Evolutionary conservation across 2,329 filamentous ascomycete genomes (phyloP), one percentile per base, ranked within the genome.

Genomic region (Harringtonia lauricola): DNA sequence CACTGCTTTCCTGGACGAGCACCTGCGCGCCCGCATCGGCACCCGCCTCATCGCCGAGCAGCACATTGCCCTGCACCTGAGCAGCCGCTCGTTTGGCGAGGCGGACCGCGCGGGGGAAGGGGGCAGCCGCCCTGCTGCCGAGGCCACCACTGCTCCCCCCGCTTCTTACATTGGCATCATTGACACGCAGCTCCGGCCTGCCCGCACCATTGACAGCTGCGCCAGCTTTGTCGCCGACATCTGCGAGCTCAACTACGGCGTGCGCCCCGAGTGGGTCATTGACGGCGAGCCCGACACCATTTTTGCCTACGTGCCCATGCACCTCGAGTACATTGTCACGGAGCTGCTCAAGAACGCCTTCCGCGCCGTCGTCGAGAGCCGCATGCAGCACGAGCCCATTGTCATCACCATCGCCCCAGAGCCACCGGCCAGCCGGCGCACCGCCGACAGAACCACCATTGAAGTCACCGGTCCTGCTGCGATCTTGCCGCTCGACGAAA

Each of bases 281-380:
- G 84, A 89, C 52, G 92, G 92, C 51, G 83, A 94, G 59, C 81
- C 84, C 0, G 81, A 84, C 41, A 87, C 89, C n/a, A 82, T 80
- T 0, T 94, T 98, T 57, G 88, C 90, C 18, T 92, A 94, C 57
- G 82, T 98, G 9, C 92, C 92, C 14, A 92, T 94, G 60, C 92
- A 98, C 61, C 74, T 98, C 21, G 90, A 96, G 63, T 98, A 98
- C 62, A 95, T 98, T 51, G 77, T 95, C 51, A 98, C 90, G 0
- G 92, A 98, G 63, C 73, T 98, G 2, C 74, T 98, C 46, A 98
- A 98, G 64, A 98, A 98, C 57, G 86, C 89, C 1, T 98, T 96
- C 66, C 79, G 92, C 36, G 90, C 92, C 4, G 94, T 87, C 0
- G 81, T 96, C 10, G 92, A 98, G 63, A 81, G 76, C 46, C 79